Conservation (phyloP, 169 alveolate species). For the Plasmodium gonderi region DNA sequence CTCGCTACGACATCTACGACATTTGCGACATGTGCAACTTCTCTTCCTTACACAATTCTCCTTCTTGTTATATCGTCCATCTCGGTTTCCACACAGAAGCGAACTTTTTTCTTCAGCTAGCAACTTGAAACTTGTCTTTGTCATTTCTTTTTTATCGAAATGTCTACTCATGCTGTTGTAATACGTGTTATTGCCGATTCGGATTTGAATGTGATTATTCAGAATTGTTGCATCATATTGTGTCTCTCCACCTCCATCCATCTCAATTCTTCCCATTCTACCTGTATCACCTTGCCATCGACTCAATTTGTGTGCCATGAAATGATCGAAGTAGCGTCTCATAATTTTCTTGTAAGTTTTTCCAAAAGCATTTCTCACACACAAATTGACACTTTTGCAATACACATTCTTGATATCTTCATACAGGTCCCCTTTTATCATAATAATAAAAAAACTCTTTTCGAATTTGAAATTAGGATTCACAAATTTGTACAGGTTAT, state of each 20-base stretch:
- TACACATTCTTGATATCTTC: not conserved
- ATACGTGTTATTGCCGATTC: not conserved
- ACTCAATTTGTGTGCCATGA: not conserved
- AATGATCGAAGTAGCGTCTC: not conserved
- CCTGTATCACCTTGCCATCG: not conserved
- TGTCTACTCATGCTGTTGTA: not conserved
- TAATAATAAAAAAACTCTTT: not conserved
- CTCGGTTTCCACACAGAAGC: too few relatives aligned
- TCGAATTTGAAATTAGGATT: conserved; percentile 10
- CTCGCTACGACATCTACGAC: not conserved
- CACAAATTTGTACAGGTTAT: not conserved
- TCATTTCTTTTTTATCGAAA: not conserved
- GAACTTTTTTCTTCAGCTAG: too few relatives aligned
- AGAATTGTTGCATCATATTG: too few relatives aligned
- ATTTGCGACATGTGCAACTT: too few relatives aligned
- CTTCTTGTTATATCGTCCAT: too few relatives aligned
- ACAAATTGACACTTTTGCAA: not conserved
- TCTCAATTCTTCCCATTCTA: not conserved
- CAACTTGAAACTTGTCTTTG: not conserved
- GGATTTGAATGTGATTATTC: too few relatives aligned
- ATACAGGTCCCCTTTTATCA: not conserved
- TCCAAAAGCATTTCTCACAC: conserved; percentile 18
- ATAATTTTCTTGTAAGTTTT: not conserved
- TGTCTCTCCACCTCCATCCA: not conserved
- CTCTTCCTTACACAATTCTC: too few relatives aligned